Base-by-base conservation (phyloP, 2,329 filamentous ascomycete species). In the Neonectria magnoliae region DNA sequence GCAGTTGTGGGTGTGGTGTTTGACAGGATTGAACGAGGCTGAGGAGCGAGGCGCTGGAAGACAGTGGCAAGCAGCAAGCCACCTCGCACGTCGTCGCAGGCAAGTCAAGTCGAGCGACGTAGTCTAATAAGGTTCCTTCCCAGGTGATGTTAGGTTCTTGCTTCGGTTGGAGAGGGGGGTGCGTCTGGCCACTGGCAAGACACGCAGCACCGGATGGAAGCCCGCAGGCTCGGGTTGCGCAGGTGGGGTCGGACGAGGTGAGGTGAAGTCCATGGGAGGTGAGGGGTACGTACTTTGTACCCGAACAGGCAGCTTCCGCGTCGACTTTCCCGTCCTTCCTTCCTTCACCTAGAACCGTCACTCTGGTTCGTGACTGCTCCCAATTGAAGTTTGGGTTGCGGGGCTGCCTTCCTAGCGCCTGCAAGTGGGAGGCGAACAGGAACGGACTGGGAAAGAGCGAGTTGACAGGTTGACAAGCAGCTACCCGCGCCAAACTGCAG, bases 341-440 rank as follows among this genome's bases (percentile, higher is more conserved):
- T 36, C 33, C 2, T 13, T 16, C 33, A 16, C 16, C 33, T 11
- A 14, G 33, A 14, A 14, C 14, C 36, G 58, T 51, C 29, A 44
- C n/a, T 50, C 22, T 50, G 51, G 58, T 52, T 42, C 54, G 45
- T 55, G 58, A 25, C 13, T 20, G 25, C 38, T 22, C 29, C 9
- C 29, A 29, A 25, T 25, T 25, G 25, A 25, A 29, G 4, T 29
- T 29, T 14, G 45, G 31, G 27, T 25, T 33, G 31, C 33, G 38
- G 29, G 29, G 29, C 2, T 10, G 9, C 9, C 29, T 29, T 29
- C 16, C 36, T 64, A 57, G 62, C 52, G 57, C 62, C 51, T 45
- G 62, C 62, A 64, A 64, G 29, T 45, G 42, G 14, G 27, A 56
- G 52, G 53, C 27, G 52, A 60, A 57, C 31, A 42, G 25, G n/a